Evolutionary conservation across 176 grass and related monocot genomes (phyloP).

Genomic region (Alopecurus myosuroides): DNA sequence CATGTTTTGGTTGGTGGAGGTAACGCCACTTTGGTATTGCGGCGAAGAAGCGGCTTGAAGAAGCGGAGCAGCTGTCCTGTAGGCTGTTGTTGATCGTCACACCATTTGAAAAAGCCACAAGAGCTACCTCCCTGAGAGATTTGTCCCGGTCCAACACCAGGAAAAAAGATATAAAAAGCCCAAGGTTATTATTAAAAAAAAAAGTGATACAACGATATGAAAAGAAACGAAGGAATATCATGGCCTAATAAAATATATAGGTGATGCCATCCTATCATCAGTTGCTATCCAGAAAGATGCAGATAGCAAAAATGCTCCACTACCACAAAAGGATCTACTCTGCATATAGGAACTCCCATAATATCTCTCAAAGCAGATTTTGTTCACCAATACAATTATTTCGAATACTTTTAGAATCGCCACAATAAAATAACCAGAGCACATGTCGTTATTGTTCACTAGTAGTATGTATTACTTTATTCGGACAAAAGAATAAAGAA

Average conservation of each 20-base stretch:
- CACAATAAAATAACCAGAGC: neutral
- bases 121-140: constrained; percentile 46
- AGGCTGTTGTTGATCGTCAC: constrained; percentile 35
- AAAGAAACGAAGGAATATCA: constrained; percentile 22
- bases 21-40: constrained; percentile 7
- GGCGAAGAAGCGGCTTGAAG: constrained; percentile 35
- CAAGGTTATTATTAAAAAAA: constrained; percentile 25
- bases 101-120: constrained; percentile 80
- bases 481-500: neutral
- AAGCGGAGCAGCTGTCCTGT: constrained; percentile 17
- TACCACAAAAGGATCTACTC: constrained; percentile 22
- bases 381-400: neutral
- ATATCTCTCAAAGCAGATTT: constrained; percentile 9
- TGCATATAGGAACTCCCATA: constrained; percentile 11
- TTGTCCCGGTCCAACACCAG: constrained; percentile 9
- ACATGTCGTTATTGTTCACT: neutral
- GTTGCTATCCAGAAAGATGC: constrained; percentile 20
- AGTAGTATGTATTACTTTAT: neutral
- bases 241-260: neutral
- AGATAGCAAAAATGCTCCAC: constrained; percentile 38
- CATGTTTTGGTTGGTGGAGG: constrained; percentile 30
- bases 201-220: neutral
- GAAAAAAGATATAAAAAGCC: constrained; percentile 13
- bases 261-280: constrained; percentile 19
- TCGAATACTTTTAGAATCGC: neutral